Conservation (phyloP, 2,329 filamentous ascomycete genomes). For the Bipolaris gigantea region DNA sequence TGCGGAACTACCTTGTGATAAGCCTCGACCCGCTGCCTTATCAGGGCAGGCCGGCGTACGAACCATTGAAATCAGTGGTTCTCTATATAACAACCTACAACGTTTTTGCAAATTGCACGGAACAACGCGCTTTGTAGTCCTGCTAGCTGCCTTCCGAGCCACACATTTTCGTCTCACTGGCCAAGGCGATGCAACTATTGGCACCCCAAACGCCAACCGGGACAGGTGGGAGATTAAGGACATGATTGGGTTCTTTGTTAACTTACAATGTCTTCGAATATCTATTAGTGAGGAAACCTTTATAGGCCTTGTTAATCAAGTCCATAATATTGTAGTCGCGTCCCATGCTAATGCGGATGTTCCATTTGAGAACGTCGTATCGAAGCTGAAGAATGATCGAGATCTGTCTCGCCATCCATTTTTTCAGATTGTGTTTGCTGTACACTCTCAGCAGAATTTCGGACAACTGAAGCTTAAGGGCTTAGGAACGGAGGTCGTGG, state of each 20-base stretch:
- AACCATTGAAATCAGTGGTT: neutral
- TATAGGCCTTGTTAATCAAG: constrained; percentile 2
- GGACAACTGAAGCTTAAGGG: neutral
- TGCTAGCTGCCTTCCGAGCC: constrained; percentile 10
- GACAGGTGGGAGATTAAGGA: constrained; percentile 7
- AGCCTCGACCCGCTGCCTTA: neutral
- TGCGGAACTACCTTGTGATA: constrained; percentile 5
- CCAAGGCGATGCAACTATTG: constrained; percentile 10
- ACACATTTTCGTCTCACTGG: constrained; percentile 10
- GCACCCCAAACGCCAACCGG: constrained; percentile 9
- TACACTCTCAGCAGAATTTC: neutral
- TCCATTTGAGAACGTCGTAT: constrained; percentile 4
- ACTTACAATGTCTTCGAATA: constrained; percentile 11
- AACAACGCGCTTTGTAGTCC: constrained; percentile 2
- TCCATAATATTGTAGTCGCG: neutral
- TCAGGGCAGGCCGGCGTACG: neutral
- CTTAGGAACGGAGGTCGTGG: neutral
- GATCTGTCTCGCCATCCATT: constrained; percentile 2
- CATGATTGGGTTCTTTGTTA: constrained; percentile 18
- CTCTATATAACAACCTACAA: neutral
- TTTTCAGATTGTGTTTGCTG: neutral
- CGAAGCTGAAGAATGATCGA: neutral
- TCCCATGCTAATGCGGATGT: constrained; percentile 1
- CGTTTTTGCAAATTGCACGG: neutral
- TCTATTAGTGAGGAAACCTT: constrained; percentile 8